Percentiles rank a stretch among this genome's conserved stretches.
Evolutionary conservation across 1,139 yeast genomes (phyloP).

Genomic region (Suhomyces kunorum): DNA sequence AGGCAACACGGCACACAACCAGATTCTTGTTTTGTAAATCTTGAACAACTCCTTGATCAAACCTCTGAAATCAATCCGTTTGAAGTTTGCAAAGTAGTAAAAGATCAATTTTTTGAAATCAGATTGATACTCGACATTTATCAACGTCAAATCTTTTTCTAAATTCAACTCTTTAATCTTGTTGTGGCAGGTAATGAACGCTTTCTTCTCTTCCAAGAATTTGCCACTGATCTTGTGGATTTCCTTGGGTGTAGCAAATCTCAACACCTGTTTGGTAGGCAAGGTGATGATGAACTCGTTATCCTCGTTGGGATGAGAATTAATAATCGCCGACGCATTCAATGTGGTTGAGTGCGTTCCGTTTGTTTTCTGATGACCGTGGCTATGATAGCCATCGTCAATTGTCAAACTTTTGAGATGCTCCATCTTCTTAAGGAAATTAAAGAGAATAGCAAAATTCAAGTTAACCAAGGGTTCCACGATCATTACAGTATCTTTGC

Average conservation of each 20-base stretch:
- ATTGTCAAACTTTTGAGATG: slow-evolving; percentile 74
- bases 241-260: slow-evolving; percentile 53
- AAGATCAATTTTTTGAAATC: slow-evolving; percentile 92
- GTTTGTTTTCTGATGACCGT: slow-evolving; percentile 23
- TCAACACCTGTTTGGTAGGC: slow-evolving; percentile 51
- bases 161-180: slow-evolving; percentile 48
- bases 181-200: slow-evolving; percentile 46
- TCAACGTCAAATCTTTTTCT: slow-evolving; percentile 37
- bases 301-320: slow-evolving; percentile 42
- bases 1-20: slow-evolving; percentile 86
- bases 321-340: slow-evolving; percentile 42
- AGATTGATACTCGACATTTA: slow-evolving; percentile 90
- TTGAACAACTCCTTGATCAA: slow-evolving; percentile 89
- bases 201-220: slow-evolving; percentile 49
- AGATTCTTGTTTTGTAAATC: slow-evolving; percentile 91
- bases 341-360: slow-evolving; percentile 42
- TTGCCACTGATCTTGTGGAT: slow-evolving; percentile 46
- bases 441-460: slow-evolving; percentile 69
- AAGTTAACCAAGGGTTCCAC: slow-evolving; percentile 46
- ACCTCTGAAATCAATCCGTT: slow-evolving; percentile 88
- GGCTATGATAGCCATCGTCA: slow-evolving; percentile 16
- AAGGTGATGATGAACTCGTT: slow-evolving; percentile 49
- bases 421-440: slow-evolving; percentile 74
- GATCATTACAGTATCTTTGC: slow-evolving; percentile 53
- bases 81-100: slow-evolving; percentile 74